Base-by-base conservation (phyloP, 352 stramenopile genomes). In the Phytophthora multivora region DNA sequence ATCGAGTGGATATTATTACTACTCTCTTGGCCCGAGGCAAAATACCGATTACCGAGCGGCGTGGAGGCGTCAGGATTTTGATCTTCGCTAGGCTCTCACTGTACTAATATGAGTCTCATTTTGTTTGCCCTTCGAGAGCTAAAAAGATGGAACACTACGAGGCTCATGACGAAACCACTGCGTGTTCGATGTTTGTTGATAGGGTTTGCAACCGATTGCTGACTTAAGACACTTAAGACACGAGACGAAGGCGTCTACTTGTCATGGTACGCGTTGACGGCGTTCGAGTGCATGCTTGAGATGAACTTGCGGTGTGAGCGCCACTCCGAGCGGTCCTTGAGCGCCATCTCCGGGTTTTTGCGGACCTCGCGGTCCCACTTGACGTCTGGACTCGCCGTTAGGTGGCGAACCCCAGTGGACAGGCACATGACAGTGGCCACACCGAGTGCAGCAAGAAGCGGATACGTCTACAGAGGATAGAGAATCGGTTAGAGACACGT, bases 351-450 rank as follows among this genome's bases (percentile, higher is more conserved):
- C 39, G 75, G 73, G 71, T 79, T 63, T 56, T 81, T 88, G 73
- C 78, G 78, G 59, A 72, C 52, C 38, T 83, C 73, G 48, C 78
- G 78, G 78, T 88, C 69, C 73, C 72, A 79, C 50, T 88, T 85
- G 53, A 88, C 78, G 66, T 88, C 78, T 16, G 78, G 78, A 33
- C 73, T 82, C 50, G 61, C 62, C 45, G 75, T 83, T 30, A 88
- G 49, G 65, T 88, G 75, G 51, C 78, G 78, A 50, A 76, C 66
- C 16, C 73, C 78, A 21, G 69, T 62, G 11, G 68, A 69, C 15
- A 71, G n/a, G 30, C 76, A 82, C 59, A 88, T 66, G 41, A 77
- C 45, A 7, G 71, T 38, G 54, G 74, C 77, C 15, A 53, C 63
- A 21, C 58, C 54, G 28, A 87, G 71, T 31, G 73, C 76, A 18